Evolutionary conservation across 2,329 filamentous ascomycete genomes (phyloP).

Genomic region (Epicoccum nigrum): DNA sequence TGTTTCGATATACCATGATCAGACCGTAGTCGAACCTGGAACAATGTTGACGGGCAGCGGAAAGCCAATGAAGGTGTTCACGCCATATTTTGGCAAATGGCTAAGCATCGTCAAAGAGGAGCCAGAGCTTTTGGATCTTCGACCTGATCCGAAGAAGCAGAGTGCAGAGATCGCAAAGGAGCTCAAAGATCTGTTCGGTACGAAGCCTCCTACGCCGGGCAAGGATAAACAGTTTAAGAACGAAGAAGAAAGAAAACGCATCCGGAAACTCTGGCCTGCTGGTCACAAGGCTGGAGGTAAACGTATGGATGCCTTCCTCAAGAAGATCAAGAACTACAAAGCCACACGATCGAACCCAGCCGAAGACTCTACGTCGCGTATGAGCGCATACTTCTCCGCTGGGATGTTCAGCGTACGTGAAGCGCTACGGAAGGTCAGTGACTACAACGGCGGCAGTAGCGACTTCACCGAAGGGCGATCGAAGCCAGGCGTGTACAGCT

Average conservation of each 20-base stretch:
- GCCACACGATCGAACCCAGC: conserved; percentile 52
- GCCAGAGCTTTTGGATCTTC: conserved; percentile 52
- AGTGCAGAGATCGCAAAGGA: conserved; percentile 33
- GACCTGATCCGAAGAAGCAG: conserved; percentile 51
- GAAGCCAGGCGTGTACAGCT: conserved; percentile 49
- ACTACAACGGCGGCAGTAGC: conserved; percentile 50
- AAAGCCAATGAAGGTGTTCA: conserved; percentile 59
- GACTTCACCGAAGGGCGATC: conserved; percentile 52
- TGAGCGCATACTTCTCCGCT: conserved; percentile 54
- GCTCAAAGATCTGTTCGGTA: conserved; percentile 41
- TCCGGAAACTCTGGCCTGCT: conserved; percentile 54
- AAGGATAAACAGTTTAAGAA: conserved; percentile 51
- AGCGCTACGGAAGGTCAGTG: conserved; percentile 50
- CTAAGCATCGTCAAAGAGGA: conserved; percentile 51
- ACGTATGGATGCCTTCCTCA: conserved; percentile 51
- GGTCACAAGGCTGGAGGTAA: conserved; percentile 52
- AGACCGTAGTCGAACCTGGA: conserved; percentile 56
- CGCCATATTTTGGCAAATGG: conserved; percentile 58
- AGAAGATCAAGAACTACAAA: conserved; percentile 51
- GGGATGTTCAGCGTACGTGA: conserved; percentile 55
- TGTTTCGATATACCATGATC: conserved; percentile 56
- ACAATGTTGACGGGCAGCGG: conserved; percentile 51
- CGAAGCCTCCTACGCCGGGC: conserved; percentile 43
- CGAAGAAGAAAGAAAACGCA: conserved; percentile 48
- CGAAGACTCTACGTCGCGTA: conserved; percentile 49